These are phyloP conservation scores for Parascedosporium putredinis DNA, from an alignment of 2,329 filamentous ascomycete species.

Conservation along the genomic window DNA sequence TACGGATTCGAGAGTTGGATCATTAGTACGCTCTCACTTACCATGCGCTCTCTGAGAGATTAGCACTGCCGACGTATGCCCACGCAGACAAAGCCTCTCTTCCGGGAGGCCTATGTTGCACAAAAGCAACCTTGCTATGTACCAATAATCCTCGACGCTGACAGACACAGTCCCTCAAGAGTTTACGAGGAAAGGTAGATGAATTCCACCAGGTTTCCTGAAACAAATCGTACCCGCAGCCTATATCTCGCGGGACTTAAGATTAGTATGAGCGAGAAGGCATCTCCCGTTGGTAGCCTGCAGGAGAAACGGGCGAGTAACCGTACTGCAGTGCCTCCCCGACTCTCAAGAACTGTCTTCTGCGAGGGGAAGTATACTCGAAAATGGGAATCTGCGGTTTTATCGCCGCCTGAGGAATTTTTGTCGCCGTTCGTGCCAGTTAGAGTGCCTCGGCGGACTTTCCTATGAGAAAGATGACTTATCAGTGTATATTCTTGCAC, in stretches of 20 bases:
- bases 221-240: conserved; percentile 72
- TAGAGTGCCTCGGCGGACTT: conserved; percentile 16
- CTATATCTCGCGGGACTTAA: conserved; percentile 41
- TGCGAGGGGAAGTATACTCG: conserved; percentile 73
- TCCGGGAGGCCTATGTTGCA: conserved; percentile 19
- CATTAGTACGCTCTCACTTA: conserved; percentile 30
- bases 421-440: conserved; percentile 16
- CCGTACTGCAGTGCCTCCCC: conserved; percentile 49
- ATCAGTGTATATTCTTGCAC: too few species aligned
- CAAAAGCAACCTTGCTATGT: conserved; percentile 71
- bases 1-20: too few species aligned
- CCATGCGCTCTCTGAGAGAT: conserved; percentile 90
- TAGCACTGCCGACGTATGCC: conserved; percentile 84
- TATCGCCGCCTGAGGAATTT: background rate
- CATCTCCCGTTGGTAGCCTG: background rate
- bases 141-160: conserved; percentile 62
- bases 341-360: conserved; percentile 55
- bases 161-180: conserved; percentile 69
- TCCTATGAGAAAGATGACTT: too few species aligned
- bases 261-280: conserved; percentile 10
- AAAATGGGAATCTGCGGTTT: conserved; percentile 37
- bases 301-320: background rate
- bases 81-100: conserved; percentile 43
- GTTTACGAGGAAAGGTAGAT: conserved; percentile 56
- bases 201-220: conserved; percentile 62